Evolutionary conservation across 352 stramenopile genomes (phyloP).

Genomic region (Elongisporangium senticosum): DNA sequence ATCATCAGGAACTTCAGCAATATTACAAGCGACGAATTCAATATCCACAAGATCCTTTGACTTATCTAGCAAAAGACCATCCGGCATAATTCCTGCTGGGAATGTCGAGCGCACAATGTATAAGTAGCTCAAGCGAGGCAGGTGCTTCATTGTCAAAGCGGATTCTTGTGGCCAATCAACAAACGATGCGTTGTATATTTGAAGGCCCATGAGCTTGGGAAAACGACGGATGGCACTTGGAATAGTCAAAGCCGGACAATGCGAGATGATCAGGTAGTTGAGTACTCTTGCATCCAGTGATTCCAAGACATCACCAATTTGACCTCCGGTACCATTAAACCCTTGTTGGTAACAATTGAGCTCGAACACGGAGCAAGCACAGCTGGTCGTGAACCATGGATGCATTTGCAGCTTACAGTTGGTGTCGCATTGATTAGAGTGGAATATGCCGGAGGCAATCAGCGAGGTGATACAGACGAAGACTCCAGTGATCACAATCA

Average conservation of each 20-base stretch:
- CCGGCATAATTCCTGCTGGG: conserved; percentile 10
- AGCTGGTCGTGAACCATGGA: conserved; percentile 34
- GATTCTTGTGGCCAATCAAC: conserved; percentile 18
- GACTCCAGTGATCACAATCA: conserved; percentile 3
- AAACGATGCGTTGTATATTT: conserved; percentile 43
- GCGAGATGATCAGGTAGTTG: conserved; percentile 38
- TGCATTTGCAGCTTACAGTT: conserved; percentile 36
- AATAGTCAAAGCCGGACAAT: conserved; percentile 26
- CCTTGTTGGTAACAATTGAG: conserved; percentile 31
- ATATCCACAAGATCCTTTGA: conserved; percentile 24
- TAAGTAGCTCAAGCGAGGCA: conserved; percentile 19
- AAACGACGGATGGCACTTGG: conserved; percentile 22
- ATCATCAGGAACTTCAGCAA: conserved; percentile 15
- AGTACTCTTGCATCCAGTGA: conserved; percentile 24
- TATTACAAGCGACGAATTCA: conserved; percentile 14
- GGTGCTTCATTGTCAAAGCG: conserved; percentile 15
- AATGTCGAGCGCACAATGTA: conserved; percentile 25
- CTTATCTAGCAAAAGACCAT: conserved; percentile 26
- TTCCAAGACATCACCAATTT: conserved; percentile 17
- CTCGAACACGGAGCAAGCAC: conserved; percentile 38
- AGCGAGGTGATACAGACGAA: conserved; percentile 28
- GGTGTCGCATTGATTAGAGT: conserved; percentile 7
- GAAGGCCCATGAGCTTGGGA: conserved; percentile 22
- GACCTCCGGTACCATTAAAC: conserved; percentile 12
- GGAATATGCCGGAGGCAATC: conserved; percentile 20